These are phyloP conservation scores for Colletotrichum paranaense DNA, from an alignment of 2,329 filamentous ascomycete species.

Conservation along the genomic window DNA sequence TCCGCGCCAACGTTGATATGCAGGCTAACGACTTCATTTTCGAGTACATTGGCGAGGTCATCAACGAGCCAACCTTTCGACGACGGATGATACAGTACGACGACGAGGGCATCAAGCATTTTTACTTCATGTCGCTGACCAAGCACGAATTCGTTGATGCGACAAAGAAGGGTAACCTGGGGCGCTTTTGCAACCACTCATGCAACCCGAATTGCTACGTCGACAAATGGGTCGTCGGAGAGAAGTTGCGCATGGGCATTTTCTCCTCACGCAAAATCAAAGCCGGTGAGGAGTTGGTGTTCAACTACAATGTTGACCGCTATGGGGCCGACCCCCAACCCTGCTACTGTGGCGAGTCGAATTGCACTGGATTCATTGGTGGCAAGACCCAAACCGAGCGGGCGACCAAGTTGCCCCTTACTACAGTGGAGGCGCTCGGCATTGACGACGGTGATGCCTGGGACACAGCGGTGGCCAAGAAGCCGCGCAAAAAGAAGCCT, in stretches of 20 bases:
- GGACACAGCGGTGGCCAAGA: constrained; percentile 91
- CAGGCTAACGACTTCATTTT: constrained; percentile 92
- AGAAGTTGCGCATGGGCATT: constrained; percentile 98
- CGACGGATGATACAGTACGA: constrained; percentile 94
- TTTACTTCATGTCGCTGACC: constrained; percentile 99
- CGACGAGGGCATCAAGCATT: constrained; percentile 96
- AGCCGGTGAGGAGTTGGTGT: constrained; percentile 93
- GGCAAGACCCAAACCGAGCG: constrained; percentile 98
- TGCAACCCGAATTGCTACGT: constrained; percentile 99
- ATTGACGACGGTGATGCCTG: constrained; percentile 93
- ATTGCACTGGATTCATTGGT: constrained; percentile 96
- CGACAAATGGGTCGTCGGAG: constrained; percentile 98
- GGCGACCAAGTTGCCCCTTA: constrained; percentile 88
- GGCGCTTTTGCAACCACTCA: constrained; percentile 98
- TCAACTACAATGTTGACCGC: constrained; percentile 99
- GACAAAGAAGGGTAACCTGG: constrained; percentile 95
- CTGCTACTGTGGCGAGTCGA: constrained; percentile 94
- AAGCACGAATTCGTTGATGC: constrained; percentile 98
- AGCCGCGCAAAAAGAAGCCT: constrained; percentile 90
- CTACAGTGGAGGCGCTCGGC: constrained; percentile 93
- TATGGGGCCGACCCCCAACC: constrained; percentile 97
- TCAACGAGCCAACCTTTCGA: constrained; percentile 90
- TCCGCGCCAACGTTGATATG: constrained; percentile 83
- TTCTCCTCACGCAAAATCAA: constrained; percentile 89
- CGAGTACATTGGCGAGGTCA: constrained; percentile 98